Evolutionary conservation across 1,284 basidiomycete genomes (phyloP), one percentile per base, ranked within the genome.

Genomic region (Volvariella volvacea): DNA sequence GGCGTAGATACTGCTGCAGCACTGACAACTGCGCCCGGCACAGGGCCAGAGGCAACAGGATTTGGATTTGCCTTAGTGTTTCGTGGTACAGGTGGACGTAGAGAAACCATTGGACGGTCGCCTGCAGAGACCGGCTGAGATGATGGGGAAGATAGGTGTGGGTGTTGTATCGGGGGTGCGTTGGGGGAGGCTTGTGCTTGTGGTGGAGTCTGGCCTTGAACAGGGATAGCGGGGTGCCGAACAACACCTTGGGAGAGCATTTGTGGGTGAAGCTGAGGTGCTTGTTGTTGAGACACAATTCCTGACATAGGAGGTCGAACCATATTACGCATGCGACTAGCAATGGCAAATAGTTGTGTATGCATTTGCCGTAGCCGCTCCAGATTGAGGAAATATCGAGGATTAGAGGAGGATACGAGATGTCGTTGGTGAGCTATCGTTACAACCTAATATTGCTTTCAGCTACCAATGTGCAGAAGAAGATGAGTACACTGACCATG

Each of bases 401-500:
- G 74, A 43, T 62, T 66, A 7, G 63, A 56, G 7, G 61, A 60
- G 1, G 68, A 57, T 14, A 77, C 52, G 45, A 78, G 59, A 4
- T 54, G 55, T 22, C 74, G 64, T 63, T 87, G 83, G 39, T 69
- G 69, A 34, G 65, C 61, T 15, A 76, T 71, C 3, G 73, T 70
- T 41, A 68, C 54, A 38, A 74, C 70, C 80, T 86, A 43, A 7
- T 51, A 50, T 6, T 38, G 43, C 40, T 8, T 41, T 12, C 17
- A 49, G 44, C 20, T 31, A 41, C 37, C 16, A 40, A 47, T 31
- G 6, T 8, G 15, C n/a, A 20, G 14, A 15, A 22, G 46, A 54
- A 43, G 15, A 1, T 4, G 31, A 40, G 19, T 3, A n/a, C n/a
- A 62, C 76, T 49, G 51, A 85, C 83, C 44, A 81, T 77, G 7